A percentile compares a stretch with the other conserved stretches of the same genome.
Evolutionary conservation across 805 yeast species (phyloP).

Genomic region (Kuraishia cidri): DNA sequence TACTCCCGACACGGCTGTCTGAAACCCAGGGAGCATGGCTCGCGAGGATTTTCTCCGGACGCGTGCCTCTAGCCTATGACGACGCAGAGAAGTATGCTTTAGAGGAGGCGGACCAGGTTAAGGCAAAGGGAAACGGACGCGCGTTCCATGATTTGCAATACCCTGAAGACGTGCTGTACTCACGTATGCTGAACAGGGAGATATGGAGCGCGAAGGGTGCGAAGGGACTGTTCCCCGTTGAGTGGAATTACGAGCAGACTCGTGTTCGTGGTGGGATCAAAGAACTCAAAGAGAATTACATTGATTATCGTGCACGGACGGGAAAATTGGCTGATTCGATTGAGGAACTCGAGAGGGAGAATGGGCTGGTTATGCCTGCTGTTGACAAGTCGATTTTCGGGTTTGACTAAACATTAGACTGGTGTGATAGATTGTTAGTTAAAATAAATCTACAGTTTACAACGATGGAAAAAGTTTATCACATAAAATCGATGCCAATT

Average conservation of each 20-base stretch:
- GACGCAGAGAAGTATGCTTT: constrained; percentile 23
- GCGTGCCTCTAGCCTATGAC: constrained; percentile 37
- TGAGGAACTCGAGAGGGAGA: constrained; percentile 27
- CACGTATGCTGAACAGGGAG: constrained; percentile 27
- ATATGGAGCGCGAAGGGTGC: constrained; percentile 23
- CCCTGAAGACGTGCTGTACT: constrained; percentile 52
- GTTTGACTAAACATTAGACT: no score
- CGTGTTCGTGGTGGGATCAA: constrained; percentile 32
- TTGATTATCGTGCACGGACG: constrained; percentile 25
- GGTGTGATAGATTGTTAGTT: neutral
- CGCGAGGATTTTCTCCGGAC: constrained; percentile 52
- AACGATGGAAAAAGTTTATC: no score
- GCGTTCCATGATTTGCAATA: constrained; percentile 38
- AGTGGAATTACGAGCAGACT: constrained; percentile 40
- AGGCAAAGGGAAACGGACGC: constrained; percentile 30
- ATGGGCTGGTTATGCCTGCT: constrained; percentile 22
- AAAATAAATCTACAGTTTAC: no score
- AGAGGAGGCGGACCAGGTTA: constrained; percentile 29
- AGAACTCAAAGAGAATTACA: constrained; percentile 33
- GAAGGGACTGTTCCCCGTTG: constrained; percentile 38
- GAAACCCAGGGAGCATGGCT: constrained; percentile 59
- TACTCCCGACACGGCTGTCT: constrained; percentile 53
- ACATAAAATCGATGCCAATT: neutral
- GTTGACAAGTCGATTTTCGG: constrained; percentile 7
- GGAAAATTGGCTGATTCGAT: constrained; percentile 27